Evolutionary conservation across 2,329 filamentous ascomycete genomes (phyloP).

Genomic region (Nigrospora oryzae): DNA sequence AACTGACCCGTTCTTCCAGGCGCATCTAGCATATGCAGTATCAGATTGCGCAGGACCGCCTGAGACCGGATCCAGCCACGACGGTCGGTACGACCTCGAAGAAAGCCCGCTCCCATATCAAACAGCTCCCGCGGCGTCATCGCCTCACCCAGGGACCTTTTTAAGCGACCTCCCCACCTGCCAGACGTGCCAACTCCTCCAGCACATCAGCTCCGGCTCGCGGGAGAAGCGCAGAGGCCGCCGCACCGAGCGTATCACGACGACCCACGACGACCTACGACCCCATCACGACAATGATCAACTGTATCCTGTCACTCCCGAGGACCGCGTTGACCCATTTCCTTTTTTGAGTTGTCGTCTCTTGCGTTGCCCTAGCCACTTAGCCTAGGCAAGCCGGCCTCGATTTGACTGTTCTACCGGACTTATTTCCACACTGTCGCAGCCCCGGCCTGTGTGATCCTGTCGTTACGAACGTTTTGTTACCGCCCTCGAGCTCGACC

Average conservation of each 20-base stretch:
- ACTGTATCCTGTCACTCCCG: slow-evolving; percentile 38
- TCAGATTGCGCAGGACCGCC: no score
- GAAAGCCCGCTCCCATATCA: no score
- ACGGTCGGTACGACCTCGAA: no score
- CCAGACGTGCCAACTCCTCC: no score
- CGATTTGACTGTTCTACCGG: no score
- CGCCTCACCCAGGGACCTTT: not conserved
- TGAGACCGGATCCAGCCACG: no score
- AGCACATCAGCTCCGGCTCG: no score
- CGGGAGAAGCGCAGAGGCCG: no score
- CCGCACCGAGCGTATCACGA: not conserved
- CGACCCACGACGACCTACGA: slow-evolving; percentile 23
- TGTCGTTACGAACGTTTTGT: no score
- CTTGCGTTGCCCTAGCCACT: slow-evolving; percentile 7
- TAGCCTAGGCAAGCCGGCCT: no score
- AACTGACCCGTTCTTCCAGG: no score
- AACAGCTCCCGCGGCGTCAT: not conserved
- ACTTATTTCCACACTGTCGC: not conserved
- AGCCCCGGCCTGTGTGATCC: not conserved
- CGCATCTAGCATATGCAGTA: no score
- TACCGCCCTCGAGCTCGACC: slow-evolving; percentile 8
- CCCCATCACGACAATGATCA: slow-evolving; percentile 45
- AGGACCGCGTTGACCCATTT: slow-evolving; percentile 46
- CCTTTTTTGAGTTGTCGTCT: slow-evolving; percentile 38
- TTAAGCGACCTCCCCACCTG: slow-evolving; percentile 1